Evolutionary conservation across 345 rosid species (phyloP).

Genomic region (Ceriops zippeliana): DNA sequence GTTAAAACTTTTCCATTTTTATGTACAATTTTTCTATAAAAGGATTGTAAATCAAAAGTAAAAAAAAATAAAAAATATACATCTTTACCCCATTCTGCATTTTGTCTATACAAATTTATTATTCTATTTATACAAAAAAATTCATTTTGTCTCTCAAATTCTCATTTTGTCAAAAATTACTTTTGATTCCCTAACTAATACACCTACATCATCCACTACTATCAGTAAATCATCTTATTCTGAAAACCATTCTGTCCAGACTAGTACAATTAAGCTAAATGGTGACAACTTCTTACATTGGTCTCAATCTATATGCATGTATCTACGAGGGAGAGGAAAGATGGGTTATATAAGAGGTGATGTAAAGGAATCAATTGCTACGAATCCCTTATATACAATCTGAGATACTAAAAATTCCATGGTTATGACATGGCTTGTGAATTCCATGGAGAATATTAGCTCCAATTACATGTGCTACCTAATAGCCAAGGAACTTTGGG

Average conservation of each 20-base stretch:
- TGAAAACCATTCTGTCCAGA: not conserved
- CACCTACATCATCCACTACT: too few relatives aligned
- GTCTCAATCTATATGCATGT: not conserved
- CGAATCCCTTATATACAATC: not conserved
- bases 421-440: slow-evolving; percentile 18
- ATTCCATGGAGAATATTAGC: slow-evolving; percentile 3
- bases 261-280: not conserved
- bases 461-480: slow-evolving; percentile 7
- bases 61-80: too few relatives aligned
- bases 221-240: too few relatives aligned
- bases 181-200: too few relatives aligned
- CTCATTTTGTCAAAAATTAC: too few relatives aligned
- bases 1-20: too few relatives aligned
- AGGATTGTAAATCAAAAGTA: too few relatives aligned
- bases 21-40: too few relatives aligned
- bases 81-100: too few relatives aligned
- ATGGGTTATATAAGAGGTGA: not conserved
- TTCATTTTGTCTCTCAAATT: too few relatives aligned
- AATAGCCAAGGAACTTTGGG: slow-evolving; percentile 13
- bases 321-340: not conserved
- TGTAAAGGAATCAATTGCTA: not conserved
- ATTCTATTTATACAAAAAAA: too few relatives aligned
- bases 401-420: slow-evolving; percentile 18
- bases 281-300: not conserved
- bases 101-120: too few relatives aligned